Conservation (phyloP, 192 early-diverging fungal species). For the Dispira parvispora region DNA sequence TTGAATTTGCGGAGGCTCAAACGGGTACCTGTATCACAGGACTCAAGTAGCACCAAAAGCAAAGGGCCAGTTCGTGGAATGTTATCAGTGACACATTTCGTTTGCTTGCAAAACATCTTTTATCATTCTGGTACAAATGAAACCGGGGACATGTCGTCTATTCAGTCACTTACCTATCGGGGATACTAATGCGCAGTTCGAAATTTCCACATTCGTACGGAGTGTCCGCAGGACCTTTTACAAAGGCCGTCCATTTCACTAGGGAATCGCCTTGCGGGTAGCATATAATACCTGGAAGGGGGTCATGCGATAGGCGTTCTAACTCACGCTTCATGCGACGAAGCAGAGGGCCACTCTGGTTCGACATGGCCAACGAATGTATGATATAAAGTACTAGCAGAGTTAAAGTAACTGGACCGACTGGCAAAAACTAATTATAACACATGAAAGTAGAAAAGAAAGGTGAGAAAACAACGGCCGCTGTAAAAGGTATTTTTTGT, state of each 20-base stretch:
- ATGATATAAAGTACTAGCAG: too few species aligned
- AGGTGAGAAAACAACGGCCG: too few species aligned
- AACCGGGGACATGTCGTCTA: background rate
- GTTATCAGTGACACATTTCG: background rate
- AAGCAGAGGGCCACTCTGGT: background rate
- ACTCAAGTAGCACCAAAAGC: too few species aligned
- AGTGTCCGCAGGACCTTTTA: constrained; percentile 34
- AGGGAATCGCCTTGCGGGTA: constrained; percentile 35
- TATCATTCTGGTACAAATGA: too few species aligned
- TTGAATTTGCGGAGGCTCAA: constrained; percentile 39
- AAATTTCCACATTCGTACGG: constrained; percentile 38
- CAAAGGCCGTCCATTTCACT: constrained; percentile 28
- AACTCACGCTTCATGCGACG: constrained; percentile 5
- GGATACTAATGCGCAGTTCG: constrained; percentile 34
- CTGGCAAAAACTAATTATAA: too few species aligned
- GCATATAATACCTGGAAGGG: constrained; percentile 30
- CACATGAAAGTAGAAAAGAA: too few species aligned
- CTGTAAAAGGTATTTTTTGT: too few species aligned
- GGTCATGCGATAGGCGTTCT: constrained; percentile 13
- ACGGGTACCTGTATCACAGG: constrained; percentile 28
- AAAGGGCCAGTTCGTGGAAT: background rate
- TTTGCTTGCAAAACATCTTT: background rate
- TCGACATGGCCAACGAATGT: background rate
- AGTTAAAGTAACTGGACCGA: too few species aligned
- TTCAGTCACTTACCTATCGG: constrained; percentile 18